These are phyloP conservation scores for Tylopilus intermedius DNA, from an alignment of 768 basidiomycete genomes.

Conservation along the genomic window DNA sequence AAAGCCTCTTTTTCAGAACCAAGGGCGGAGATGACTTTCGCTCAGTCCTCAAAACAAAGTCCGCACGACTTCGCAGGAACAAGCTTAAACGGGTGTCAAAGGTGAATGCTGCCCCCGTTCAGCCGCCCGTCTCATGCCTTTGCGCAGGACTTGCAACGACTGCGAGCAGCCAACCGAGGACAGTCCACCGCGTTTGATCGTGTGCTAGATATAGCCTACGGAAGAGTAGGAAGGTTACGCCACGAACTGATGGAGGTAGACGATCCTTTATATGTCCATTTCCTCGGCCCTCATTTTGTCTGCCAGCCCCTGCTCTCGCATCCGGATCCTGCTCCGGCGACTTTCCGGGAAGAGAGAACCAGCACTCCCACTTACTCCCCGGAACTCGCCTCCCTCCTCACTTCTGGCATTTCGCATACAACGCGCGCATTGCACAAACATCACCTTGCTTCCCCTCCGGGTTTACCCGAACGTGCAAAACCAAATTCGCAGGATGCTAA, in stretches of 20 bases:
- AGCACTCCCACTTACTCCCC: constrained; percentile 64
- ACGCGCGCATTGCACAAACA: constrained; percentile 40
- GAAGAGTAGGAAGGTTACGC: constrained; percentile 65
- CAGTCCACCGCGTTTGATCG: constrained; percentile 46
- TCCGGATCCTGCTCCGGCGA: constrained; percentile 40
- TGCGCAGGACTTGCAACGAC: constrained; percentile 46
- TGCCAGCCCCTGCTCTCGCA: constrained; percentile 53
- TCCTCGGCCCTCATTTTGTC: constrained; percentile 8
- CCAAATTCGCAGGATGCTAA: constrained; percentile 53
- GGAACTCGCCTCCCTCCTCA: constrained; percentile 59
- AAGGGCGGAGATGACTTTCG: constrained; percentile 56
- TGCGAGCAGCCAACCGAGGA: constrained; percentile 53
- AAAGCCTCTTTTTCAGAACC: constrained; percentile 61
- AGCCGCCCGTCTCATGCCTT: neutral
- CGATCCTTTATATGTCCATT: neutral
- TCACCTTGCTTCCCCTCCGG: constrained; percentile 47
- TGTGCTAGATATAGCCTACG: constrained; percentile 68
- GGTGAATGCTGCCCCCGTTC: constrained; percentile 30
- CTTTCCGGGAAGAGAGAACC: constrained; percentile 47
- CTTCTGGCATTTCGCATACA: constrained; percentile 41
- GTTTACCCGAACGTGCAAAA: constrained; percentile 53
- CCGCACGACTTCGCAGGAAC: constrained; percentile 26
- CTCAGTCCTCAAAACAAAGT: constrained; percentile 37
- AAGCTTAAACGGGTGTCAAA: constrained; percentile 50
- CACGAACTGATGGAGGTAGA: constrained; percentile 64